Percentiles rank a stretch among this genome's conserved stretches.
Evolutionary conservation across 805 yeast genomes (phyloP).

Genomic region (Candida hispaniensis): DNA sequence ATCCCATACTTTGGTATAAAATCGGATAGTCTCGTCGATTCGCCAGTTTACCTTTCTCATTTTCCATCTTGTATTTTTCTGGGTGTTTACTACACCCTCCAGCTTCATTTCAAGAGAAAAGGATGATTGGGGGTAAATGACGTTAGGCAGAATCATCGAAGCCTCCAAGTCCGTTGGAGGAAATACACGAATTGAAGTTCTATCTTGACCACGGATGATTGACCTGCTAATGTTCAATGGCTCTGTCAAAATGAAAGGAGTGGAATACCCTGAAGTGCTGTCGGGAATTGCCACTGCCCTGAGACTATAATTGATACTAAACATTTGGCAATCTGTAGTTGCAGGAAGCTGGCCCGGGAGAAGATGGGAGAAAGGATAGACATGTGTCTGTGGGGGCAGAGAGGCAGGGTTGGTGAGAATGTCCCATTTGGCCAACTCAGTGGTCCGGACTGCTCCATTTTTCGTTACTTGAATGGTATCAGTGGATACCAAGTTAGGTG

Average conservation of each 20-base stretch:
- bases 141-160: conserved; percentile 77
- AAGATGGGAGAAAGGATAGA: conserved; percentile 84
- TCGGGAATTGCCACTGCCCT: conserved; percentile 38
- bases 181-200: conserved; percentile 79
- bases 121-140: conserved; percentile 74
- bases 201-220: conserved; percentile 68
- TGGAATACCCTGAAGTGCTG: conserved; percentile 23
- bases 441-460: conserved; percentile 44
- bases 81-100: conserved; percentile 36
- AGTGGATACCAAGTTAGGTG: conserved; percentile 51
- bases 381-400: conserved; percentile 62
- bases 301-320: conserved; percentile 64
- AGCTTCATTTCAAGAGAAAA: conserved; percentile 75
- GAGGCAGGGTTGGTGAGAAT: conserved; percentile 49
- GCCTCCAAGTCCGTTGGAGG: conserved; percentile 93
- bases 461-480: conserved; percentile 38
- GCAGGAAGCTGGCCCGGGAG: conserved; percentile 85
- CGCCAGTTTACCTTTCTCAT: conserved; percentile 85
- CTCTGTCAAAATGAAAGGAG: conserved; percentile 36
- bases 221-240: conserved; percentile 72
- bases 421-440: conserved; percentile 80
- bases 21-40: conserved; percentile 69
- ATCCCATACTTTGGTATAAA: conserved; percentile 34
- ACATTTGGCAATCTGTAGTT: conserved; percentile 46
- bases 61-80: conserved; percentile 58